Percentiles rank a stretch among this genome's conserved stretches.
Evolutionary conservation across 768 basidiomycete species (phyloP).

Genomic region (Rhizopogon vinicolor): DNA sequence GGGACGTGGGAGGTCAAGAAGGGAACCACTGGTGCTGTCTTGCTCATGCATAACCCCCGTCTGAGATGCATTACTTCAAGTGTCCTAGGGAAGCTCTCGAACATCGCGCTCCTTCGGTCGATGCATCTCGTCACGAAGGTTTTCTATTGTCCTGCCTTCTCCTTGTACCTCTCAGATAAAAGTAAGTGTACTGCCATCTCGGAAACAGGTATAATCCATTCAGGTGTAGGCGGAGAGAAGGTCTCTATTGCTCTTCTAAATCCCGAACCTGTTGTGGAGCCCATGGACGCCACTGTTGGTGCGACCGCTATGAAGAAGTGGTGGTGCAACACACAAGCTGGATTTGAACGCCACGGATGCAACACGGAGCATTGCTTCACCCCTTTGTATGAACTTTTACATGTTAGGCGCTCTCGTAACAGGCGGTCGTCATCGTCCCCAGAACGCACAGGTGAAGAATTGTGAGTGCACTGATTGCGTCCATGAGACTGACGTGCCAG

Average conservation of each 20-base stretch:
- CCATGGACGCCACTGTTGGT: background rate
- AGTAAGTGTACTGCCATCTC: background rate
- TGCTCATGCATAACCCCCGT: conserved; percentile 18
- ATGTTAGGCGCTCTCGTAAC: background rate
- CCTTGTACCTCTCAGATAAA: conserved; percentile 9
- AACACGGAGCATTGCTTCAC: background rate
- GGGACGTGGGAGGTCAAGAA: conserved; percentile 18
- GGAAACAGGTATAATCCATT: background rate
- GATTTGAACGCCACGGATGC: background rate
- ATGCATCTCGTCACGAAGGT: conserved; percentile 18
- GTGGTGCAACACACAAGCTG: background rate
- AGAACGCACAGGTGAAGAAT: background rate
- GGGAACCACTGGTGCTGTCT: conserved; percentile 14
- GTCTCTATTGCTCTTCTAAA: background rate
- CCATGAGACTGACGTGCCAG: background rate
- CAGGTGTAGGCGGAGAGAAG: background rate
- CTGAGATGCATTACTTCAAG: background rate
- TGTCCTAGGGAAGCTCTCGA: conserved; percentile 11
- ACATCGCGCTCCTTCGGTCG: conserved; percentile 7
- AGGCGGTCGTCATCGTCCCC: background rate
- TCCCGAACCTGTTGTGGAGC: background rate
- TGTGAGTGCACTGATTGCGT: background rate
- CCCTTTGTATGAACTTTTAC: background rate
- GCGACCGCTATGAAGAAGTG: background rate
- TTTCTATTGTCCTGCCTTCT: conserved; percentile 16